These are phyloP conservation scores for Phyllosticta ampelicida DNA, from an alignment of 2,329 filamentous ascomycete genomes.

Conservation along the genomic window DNA sequence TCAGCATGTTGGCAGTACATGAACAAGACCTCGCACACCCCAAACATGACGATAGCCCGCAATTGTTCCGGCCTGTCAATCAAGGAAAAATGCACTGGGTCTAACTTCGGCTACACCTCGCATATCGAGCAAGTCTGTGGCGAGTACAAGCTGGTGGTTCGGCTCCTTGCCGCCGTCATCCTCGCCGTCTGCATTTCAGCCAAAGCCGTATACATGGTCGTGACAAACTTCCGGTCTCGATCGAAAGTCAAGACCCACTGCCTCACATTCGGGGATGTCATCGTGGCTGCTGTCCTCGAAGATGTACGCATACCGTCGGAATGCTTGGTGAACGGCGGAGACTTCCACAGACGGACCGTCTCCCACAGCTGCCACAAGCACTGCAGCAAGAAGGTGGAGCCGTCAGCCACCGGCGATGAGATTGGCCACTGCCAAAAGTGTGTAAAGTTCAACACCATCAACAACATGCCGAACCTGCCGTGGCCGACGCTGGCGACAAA, in stretches of 20 bases:
- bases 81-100: neutral
- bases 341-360: slow-evolving; percentile 17
- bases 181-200: slow-evolving; percentile 16
- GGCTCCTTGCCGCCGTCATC: slow-evolving; percentile 22
- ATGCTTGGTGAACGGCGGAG: slow-evolving; percentile 23
- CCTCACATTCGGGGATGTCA: slow-evolving; percentile 22
- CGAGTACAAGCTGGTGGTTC: slow-evolving; percentile 17
- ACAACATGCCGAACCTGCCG: slow-evolving; percentile 16
- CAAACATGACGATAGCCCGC: neutral
- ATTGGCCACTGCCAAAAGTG: slow-evolving; percentile 24
- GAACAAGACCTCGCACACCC: neutral
- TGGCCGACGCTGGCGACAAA: slow-evolving; percentile 23
- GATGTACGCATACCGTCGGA: slow-evolving; percentile 20
- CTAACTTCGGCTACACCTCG: neutral
- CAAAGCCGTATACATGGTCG: slow-evolving; percentile 23
- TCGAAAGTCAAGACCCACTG: slow-evolving; percentile 20
- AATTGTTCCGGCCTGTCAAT: neutral
- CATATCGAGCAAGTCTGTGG: neutral
- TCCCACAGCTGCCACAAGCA: slow-evolving; percentile 23
- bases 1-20: neutral
- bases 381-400: slow-evolving; percentile 14
- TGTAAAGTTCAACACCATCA: slow-evolving; percentile 18
- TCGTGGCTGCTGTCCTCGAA: slow-evolving; percentile 20
- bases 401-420: slow-evolving; percentile 15
- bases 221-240: slow-evolving; percentile 16